These are phyloP conservation scores for Chrysoporthe puriensis DNA, from an alignment of 2,329 filamentous ascomycete genomes.

Conservation along the genomic window DNA sequence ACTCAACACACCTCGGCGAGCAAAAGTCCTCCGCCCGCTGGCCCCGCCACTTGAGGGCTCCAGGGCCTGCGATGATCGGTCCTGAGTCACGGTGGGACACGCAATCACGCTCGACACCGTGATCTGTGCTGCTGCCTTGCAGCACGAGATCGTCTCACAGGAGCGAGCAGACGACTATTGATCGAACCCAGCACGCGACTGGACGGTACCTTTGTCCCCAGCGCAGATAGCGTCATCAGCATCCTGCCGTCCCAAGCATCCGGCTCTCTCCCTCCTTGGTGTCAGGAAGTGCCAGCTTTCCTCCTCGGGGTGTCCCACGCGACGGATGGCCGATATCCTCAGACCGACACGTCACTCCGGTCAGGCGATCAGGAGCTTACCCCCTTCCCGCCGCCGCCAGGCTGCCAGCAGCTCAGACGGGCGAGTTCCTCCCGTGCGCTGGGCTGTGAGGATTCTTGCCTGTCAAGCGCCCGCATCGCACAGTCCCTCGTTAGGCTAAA, in stretches of 20 bases:
- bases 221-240: neutral
- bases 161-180: no score
- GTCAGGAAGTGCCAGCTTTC: neutral
- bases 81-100: conserved; percentile 9
- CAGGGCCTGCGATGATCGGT: neutral
- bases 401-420: conserved; percentile 1
- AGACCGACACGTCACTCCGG: neutral
- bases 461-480: neutral
- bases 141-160: neutral
- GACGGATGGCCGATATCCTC: neutral
- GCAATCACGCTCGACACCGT: neutral
- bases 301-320: neutral
- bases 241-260: neutral
- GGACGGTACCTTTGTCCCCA: neutral
- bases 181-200: neutral
- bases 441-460: neutral
- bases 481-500: neutral
- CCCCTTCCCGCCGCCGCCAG: neutral
- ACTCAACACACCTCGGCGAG: neutral
- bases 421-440: neutral
- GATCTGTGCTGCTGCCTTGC: conserved; percentile 14
- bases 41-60: conserved; percentile 5
- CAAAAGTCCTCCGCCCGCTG: neutral
- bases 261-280: neutral
- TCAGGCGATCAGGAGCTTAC: neutral